phyloP scores from a whole-genome alignment of 257 asterid genomes.

The Penstemon davidsonii region DNA sequence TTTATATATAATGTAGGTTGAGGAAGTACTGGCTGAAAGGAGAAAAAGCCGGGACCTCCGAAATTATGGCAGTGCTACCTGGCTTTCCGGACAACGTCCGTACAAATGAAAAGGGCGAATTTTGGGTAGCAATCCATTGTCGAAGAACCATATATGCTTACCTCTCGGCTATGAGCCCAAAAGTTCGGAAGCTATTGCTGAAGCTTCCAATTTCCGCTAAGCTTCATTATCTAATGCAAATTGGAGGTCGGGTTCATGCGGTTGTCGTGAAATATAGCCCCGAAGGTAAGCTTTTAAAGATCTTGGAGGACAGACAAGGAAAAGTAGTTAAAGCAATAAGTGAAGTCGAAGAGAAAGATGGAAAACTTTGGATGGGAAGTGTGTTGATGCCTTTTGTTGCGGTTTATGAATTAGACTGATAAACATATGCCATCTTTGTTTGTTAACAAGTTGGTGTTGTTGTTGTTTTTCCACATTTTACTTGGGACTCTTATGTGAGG shows the following conservation, averaged over 20 bases:
- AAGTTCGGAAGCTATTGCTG: slow-evolving; percentile 49
- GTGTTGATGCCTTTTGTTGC: slow-evolving; percentile 81
- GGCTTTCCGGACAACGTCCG: slow-evolving; percentile 88
- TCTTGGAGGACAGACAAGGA: slow-evolving; percentile 77
- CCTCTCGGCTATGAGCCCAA: slow-evolving; percentile 51
- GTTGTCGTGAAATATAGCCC: slow-evolving; percentile 67
- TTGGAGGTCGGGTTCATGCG: slow-evolving; percentile 75
- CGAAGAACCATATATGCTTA: slow-evolving; percentile 65
- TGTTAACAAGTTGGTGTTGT: neutral
- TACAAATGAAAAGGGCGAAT: slow-evolving; percentile 72
- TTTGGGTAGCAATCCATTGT: slow-evolving; percentile 88
- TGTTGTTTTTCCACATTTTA: slow-evolving; percentile 5
- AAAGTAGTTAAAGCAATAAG: slow-evolving; percentile 82
- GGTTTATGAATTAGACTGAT: slow-evolving; percentile 58
- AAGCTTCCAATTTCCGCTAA: slow-evolving; percentile 72
- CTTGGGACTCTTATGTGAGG: neutral
- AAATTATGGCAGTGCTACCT: slow-evolving; percentile 66
- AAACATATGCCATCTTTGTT: neutral
- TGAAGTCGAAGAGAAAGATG: slow-evolving; percentile 89
- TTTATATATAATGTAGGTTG: slow-evolving; percentile 42
- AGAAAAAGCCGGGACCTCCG: slow-evolving; percentile 65
- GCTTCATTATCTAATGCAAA: slow-evolving; percentile 68
- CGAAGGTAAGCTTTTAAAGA: slow-evolving; percentile 66
- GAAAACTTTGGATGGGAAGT: slow-evolving; percentile 95
- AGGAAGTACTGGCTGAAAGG: slow-evolving; percentile 87